Base-by-base conservation (phyloP, 169 alveolate genomes). In the Plasmodium falciparum region DNA sequence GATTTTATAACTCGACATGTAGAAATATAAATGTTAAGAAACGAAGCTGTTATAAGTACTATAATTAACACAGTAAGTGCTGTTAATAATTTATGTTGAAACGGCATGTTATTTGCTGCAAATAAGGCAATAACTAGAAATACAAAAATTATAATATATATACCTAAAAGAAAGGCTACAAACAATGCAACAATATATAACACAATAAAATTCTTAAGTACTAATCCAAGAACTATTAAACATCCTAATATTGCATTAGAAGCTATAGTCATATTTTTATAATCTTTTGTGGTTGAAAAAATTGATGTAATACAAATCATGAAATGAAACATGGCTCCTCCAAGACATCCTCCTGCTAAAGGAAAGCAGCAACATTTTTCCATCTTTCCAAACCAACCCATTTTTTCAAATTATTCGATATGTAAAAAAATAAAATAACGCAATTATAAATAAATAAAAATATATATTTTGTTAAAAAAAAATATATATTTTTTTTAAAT, bases 321-420 rank as follows among this genome's bases (percentile, higher is more conserved):
- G 43, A 65, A 26, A 65, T 65, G 73, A 65, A 65, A 26, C 15
- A 65, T 39, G 17, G 50, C 56, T 29, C 39, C 88, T 61, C 22
- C 45, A 26, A 61, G 59, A 54, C 88, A 74, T 20, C 88, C 74
- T 26, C 88, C 74, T 65, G 88, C 88, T 59, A 74, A 29, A 59
- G 88, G 73, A 62, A 74, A 74, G 56, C 73, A 74, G 73, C 74
- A 74, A 15, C 74, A 74, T 52, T 52, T 74, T 29, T 13, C 12
- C 63, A 59, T 39, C 43, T 74, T 59, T 45, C 74, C 73, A 17
- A 58, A 47, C 9, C 15, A 0, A 22, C 43, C 29, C 74, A 58
- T 74, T 61, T 74, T 74, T 24, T 33, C 45, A 33, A 33, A 33
- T 33, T 33, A 4, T 33, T 33, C 45, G 7, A 33, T 33, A 33